Evolutionary conservation across 2,329 filamentous ascomycete genomes (phyloP).

Genomic region (Purpureocillium lavendulum): DNA sequence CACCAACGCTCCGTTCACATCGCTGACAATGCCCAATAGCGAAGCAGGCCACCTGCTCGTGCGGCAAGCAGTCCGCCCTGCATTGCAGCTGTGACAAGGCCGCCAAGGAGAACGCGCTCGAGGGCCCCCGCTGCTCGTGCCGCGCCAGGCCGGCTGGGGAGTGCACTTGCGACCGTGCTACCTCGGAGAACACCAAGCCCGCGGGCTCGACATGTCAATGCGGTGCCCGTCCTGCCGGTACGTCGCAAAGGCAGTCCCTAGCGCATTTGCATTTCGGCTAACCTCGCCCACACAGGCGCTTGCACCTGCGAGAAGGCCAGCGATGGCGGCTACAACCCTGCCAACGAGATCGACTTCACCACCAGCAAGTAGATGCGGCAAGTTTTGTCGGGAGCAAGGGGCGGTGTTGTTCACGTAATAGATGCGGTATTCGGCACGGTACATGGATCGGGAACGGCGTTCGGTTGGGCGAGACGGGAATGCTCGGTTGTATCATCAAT

Average conservation of each 20-base stretch:
- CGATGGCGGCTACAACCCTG: conserved; percentile 51
- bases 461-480: too few relatives aligned
- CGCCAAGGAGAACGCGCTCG: conserved; percentile 61
- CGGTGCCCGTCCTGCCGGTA: conserved; percentile 64
- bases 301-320: conserved; percentile 78
- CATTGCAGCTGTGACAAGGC: conserved; percentile 81
- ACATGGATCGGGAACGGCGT: neutral
- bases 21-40: conserved; percentile 28
- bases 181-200: conserved; percentile 57
- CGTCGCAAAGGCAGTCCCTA: conserved; percentile 18
- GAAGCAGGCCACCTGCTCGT: conserved; percentile 69
- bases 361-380: conserved; percentile 41
- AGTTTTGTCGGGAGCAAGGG: neutral
- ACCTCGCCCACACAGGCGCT: conserved; percentile 34
- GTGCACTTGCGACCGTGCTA: conserved; percentile 72
- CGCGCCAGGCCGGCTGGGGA: conserved; percentile 68
- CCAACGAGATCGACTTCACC: conserved; percentile 81
- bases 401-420: neutral
- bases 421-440: neutral
- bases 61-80: conserved; percentile 79
- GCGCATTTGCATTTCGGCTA: neutral
- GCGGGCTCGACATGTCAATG: conserved; percentile 63
- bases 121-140: conserved; percentile 75
- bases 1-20: neutral
- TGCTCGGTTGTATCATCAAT: too few relatives aligned